Evolutionary conservation across 129 eudicot species (phyloP), one percentile per base, ranked within the genome.

Genomic region (Deinandra increscens): DNA sequence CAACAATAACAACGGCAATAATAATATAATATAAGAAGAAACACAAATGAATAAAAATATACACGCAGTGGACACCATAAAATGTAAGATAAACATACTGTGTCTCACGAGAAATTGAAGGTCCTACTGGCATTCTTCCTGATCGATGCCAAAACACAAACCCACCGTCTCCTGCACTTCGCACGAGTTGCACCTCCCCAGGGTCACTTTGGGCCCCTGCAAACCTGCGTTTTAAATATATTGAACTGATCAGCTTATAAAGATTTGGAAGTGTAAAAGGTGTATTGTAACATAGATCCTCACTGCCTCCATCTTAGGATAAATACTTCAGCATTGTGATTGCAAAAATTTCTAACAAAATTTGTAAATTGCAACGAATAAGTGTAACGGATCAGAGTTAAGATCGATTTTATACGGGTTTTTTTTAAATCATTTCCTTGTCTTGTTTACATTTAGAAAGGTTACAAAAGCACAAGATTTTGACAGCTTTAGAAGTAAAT

Each of bases 61-160:
- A 37, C 48, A 65, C 23, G 55, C 70, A 65, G 19, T 23, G 37
- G 41, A 65, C 39, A 44, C 8, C 22, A 68, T 29, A 34, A 67
- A 73, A 42, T 43, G 41, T 43, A 55, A 58, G 76, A 80, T 38
- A 66, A 58, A 68, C 90, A 22, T 86, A 92, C 96, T 83, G 73
- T 75, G 88, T 80, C 76, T 89, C 95, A 63, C 89, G 91, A 81
- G 91, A 68, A 73, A 83, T 89, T 42, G 84, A 82, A 77, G 95
- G 95, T 86, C 84, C 81, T 83, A 95, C 98, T 20, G 96, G 96
- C 98, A 92, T 92, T 81, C 82, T 84, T 79, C 51, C 81, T 77
- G 77, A 26, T 67, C 71, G 70, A 69, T 61, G 51, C 68, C 74
- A 48, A 66, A 63, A 58, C 51, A 22, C 60, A 63, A 38, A 43